phyloP scores from a whole-genome alignment of 768 basidiomycete genomes.

The Strobilomyces confusus region DNA sequence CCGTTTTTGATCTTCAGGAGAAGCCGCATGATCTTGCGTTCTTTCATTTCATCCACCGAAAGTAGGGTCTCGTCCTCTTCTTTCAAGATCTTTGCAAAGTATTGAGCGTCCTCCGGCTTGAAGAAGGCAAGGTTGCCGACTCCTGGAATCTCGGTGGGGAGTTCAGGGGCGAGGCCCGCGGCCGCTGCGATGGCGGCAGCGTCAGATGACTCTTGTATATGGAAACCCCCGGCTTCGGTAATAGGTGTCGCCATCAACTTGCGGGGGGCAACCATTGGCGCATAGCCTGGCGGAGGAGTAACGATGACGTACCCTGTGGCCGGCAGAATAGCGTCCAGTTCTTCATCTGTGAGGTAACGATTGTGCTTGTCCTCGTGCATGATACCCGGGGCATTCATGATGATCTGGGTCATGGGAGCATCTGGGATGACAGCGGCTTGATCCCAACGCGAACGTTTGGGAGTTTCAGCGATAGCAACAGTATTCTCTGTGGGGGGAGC shows the following conservation, averaged over 20 bases:
- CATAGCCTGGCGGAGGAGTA: slow-evolving; percentile 91
- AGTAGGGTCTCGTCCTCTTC: slow-evolving; percentile 94
- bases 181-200: slow-evolving; percentile 85
- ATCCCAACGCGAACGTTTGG: slow-evolving; percentile 95
- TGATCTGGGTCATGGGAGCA: slow-evolving; percentile 70
- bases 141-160: slow-evolving; percentile 96
- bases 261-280: slow-evolving; percentile 64
- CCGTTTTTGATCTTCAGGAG: slow-evolving; percentile 99
- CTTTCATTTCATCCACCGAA: slow-evolving; percentile 97
- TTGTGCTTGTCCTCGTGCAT: slow-evolving; percentile 95
- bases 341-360: slow-evolving; percentile 93
- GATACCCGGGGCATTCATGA: slow-evolving; percentile 81
- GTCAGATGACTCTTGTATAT: slow-evolving; percentile 94
- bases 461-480: slow-evolving; percentile 52
- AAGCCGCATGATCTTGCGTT: slow-evolving; percentile 98
- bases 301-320: slow-evolving; percentile 85
- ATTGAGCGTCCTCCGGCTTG: slow-evolving; percentile 97
- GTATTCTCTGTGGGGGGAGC: slow-evolving; percentile 75
- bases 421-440: slow-evolving; percentile 79
- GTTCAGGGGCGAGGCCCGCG: slow-evolving; percentile 86
- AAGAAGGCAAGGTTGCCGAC: slow-evolving; percentile 97
- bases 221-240: slow-evolving; percentile 78
- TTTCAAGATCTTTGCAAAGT: slow-evolving; percentile 93
- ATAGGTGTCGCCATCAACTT: slow-evolving; percentile 55
- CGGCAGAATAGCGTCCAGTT: slow-evolving; percentile 89